Evolutionary conservation across 2,329 filamentous ascomycete species (phyloP).

Genomic region (Juglanconis juglandina): DNA sequence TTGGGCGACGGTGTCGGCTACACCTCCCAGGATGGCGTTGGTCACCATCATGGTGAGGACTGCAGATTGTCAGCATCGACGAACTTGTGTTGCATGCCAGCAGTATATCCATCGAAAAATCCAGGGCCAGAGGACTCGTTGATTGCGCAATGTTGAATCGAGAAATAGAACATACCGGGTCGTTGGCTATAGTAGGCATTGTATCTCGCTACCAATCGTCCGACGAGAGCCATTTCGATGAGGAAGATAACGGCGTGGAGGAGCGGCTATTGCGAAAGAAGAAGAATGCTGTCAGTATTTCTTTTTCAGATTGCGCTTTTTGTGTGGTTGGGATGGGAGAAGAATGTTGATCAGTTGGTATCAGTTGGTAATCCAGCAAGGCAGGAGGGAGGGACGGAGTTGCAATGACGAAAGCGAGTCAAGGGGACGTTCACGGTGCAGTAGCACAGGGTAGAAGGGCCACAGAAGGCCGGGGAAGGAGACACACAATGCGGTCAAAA

Average conservation of each 20-base stretch:
- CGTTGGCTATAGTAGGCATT: constrained; percentile 91
- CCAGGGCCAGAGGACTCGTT: neutral
- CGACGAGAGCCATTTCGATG: constrained; percentile 83
- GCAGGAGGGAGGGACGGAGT: neutral
- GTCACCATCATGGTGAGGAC: constrained; percentile 99
- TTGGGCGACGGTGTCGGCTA: constrained; percentile 95
- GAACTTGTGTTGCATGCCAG: neutral
- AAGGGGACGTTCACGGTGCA: constrained; percentile 13
- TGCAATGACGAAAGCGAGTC: constrained; percentile 2
- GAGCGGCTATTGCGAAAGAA: constrained; percentile 62
- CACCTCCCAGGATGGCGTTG: constrained; percentile 90
- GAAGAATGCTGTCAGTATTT: constrained; percentile 18
- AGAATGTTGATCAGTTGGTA: neutral
- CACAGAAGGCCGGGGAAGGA: neutral
- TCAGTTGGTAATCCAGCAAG: neutral
- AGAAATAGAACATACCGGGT: constrained; percentile 59
- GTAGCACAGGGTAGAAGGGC: neutral
- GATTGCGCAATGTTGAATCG: neutral
- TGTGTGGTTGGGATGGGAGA: neutral
- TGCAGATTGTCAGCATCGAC: constrained; percentile 30
- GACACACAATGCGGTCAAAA: constrained; percentile 68
- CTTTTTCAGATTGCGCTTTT: neutral
- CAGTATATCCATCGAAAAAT: neutral
- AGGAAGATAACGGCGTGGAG: constrained; percentile 81
- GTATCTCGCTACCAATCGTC: constrained; percentile 79